Evolutionary conservation across 106 monocot genomes (phyloP).

Genomic region (Dendrobium officinale): DNA sequence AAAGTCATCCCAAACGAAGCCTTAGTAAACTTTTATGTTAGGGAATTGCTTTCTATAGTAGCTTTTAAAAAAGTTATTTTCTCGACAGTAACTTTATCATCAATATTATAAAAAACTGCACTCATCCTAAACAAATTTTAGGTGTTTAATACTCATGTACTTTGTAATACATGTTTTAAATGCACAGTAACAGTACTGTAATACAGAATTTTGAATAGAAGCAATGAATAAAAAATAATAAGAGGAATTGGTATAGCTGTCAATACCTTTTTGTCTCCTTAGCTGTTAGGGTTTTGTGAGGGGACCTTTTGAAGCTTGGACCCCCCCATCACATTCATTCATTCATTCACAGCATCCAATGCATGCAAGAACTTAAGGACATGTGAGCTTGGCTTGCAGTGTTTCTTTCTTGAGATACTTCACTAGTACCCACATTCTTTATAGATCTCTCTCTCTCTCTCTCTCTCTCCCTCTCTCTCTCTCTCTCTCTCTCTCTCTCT

Average conservation of each 20-base stretch:
- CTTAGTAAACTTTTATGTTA: no score
- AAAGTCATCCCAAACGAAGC: no score
- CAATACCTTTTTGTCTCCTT: slow-evolving; percentile 1
- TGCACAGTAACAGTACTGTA: not conserved
- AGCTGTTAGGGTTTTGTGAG: slow-evolving; percentile 3
- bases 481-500: no score
- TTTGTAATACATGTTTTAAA: not conserved
- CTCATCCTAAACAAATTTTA: no score
- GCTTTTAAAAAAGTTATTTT: no score
- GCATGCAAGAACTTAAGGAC: not conserved
- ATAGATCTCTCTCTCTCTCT: no score
- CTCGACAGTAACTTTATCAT: no score
- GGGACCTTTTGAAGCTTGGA: not conserved
- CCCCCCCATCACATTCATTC: not conserved
- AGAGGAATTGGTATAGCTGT: not conserved
- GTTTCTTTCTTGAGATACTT: not conserved
- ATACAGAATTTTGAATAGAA: not conserved
- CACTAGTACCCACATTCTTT: not conserved
- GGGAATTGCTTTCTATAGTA: no score
- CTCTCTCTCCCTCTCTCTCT: no score
- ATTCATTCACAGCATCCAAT: slow-evolving; percentile 1
- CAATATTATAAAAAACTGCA: no score
- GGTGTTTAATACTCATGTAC: no score
- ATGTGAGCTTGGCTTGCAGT: slow-evolving; percentile 5
- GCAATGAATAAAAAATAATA: not conserved